Evolutionary conservation across 805 yeast species (phyloP).

Genomic region (Hanseniaspora singularis): DNA sequence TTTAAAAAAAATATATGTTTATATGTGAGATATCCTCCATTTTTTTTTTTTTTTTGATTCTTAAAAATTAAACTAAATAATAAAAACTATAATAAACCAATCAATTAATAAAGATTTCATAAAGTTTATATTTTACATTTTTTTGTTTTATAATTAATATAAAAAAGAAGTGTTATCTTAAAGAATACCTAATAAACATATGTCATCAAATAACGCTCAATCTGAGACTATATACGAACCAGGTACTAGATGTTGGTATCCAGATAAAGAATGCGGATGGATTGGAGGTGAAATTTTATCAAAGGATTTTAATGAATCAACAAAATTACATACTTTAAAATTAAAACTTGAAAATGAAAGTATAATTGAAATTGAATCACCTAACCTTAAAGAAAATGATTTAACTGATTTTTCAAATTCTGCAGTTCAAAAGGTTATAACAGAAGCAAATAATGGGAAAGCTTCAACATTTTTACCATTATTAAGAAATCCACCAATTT

Average conservation of each 20-base stretch:
- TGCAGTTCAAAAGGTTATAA: conserved; percentile 13
- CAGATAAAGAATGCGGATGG: conserved; percentile 61
- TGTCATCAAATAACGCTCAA: too few species aligned
- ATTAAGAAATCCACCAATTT: conserved; percentile 78
- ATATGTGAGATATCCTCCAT: too few species aligned
- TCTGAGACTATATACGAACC: conserved; percentile 30
- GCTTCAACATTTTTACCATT: conserved; percentile 47
- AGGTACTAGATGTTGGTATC: conserved; percentile 68
- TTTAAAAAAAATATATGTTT: too few species aligned
- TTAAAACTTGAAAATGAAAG: conserved; percentile 42
- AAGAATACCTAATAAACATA: too few species aligned
- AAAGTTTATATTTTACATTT: too few species aligned
- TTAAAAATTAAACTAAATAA: too few species aligned
- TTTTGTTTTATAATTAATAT: too few species aligned
- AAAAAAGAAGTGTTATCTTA: too few species aligned
- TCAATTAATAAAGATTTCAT: too few species aligned
- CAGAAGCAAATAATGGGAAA: conserved; percentile 15
- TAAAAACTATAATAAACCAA: too few species aligned
- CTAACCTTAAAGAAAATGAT: conserved; percentile 21
- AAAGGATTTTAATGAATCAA: conserved; percentile 31
- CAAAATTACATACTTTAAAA: conserved; percentile 36
- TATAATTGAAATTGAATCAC: conserved; percentile 39
- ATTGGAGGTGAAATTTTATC: conserved; percentile 51
- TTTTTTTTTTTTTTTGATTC: too few species aligned
- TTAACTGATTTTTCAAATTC: conserved; percentile 13